Conservation (phyloP, 129 eudicot genomes). For the Lactuca saligna region DNA sequence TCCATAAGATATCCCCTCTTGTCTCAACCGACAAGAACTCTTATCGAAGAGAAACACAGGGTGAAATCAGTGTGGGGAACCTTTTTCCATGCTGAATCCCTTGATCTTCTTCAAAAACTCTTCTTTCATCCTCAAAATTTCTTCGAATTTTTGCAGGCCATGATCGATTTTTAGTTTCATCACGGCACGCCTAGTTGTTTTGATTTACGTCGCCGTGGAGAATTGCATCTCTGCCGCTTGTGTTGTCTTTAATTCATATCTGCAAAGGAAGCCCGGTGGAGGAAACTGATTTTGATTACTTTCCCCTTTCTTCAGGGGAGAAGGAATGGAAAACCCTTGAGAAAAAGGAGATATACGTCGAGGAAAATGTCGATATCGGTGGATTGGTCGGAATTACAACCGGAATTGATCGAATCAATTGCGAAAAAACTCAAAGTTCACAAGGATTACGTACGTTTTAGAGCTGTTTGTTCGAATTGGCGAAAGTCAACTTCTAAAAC, state of each 20-base stretch:
- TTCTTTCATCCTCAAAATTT: neutral
- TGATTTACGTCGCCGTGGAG: neutral
- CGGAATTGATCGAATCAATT: slow-evolving; percentile 50
- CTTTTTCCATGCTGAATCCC: neutral
- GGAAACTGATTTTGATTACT: neutral
- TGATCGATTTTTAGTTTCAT: slow-evolving; percentile 4
- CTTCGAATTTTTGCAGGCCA: neutral
- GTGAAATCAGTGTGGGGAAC: neutral
- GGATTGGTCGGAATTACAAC: slow-evolving; percentile 66
- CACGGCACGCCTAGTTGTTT: neutral
- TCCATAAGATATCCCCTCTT: neutral
- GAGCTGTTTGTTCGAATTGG: slow-evolving; percentile 62
- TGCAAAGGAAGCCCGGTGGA: neutral
- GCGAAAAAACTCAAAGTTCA: slow-evolving; percentile 39
- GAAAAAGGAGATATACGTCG: neutral
- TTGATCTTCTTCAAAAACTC: neutral
- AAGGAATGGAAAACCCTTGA: neutral
- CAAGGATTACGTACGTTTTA: slow-evolving; percentile 57
- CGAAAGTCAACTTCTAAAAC: slow-evolving; percentile 39
- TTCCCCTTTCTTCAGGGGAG: slow-evolving; percentile 6
- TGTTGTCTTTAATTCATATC: neutral
- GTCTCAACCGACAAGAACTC: no score
- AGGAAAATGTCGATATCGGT: slow-evolving; percentile 26
- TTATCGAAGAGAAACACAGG: neutral
- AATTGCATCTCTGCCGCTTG: neutral